Evolutionary conservation across 345 rosid genomes (phyloP), one percentile per base, ranked within the genome.

Genomic region (Moricandia moricandioides): DNA sequence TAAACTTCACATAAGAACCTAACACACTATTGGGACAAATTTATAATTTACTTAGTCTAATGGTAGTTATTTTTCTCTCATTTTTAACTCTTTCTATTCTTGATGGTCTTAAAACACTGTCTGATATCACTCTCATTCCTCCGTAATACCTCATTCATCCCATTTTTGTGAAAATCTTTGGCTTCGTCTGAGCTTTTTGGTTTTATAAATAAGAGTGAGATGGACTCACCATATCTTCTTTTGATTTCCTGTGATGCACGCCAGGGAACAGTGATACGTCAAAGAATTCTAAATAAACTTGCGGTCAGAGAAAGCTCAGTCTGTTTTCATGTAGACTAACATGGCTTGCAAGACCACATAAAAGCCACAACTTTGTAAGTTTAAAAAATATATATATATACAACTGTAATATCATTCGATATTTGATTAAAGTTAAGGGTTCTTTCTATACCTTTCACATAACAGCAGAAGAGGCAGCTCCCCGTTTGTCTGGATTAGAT

Each of bases 401-500:
- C 62, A 57, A 26, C 6, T 24, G 69, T 43, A 30, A 16, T 26
- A 55, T 60, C 18, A 35, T 68, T 55, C 12, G 24, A 7, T 47
- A 16, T 49, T 27, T 34, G 11, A 16, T 57, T 57, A 14, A 10
- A 24, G 29, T 4, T 56, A 34, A 31, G 9, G 21, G 26, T 17
- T 17, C 5, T 52, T 63, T 71, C 51, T 21, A 13, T 75, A 89
- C 96, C 87, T 83, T 83, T 18, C 88, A 82, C 82, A 79, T 49
- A 33, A 88, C 86, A 17, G 55, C 21, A 60, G 89, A 83, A 7
- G 93, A 87, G 57, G 91, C 88, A 49, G 55, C 21, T 37, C 91
- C 88, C 4, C 91, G 88, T 54, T 81, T 87, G 40, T 80, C 82
- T 1, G 91, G 91, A 75, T 90, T 62, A 31, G 88, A 83, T 67